Percentiles rank a stretch among this genome's conserved stretches.
phyloP scores from a whole-genome alignment of 2,329 filamentous ascomycete genomes.

The Fusarium anguioides region DNA sequence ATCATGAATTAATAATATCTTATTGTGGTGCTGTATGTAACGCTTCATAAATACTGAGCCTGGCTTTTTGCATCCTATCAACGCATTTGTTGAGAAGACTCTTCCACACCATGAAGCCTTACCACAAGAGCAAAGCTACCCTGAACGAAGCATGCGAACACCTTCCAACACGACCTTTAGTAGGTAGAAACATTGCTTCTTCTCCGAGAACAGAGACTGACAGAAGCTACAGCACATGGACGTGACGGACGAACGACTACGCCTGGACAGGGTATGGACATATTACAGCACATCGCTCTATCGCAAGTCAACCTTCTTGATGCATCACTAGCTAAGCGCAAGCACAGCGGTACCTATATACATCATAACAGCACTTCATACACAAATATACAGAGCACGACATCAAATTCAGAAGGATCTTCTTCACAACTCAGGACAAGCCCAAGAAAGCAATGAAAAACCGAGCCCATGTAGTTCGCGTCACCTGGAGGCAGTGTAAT shows the following conservation, averaged over 20 bases:
- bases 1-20: no score
- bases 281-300: no score
- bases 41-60: no score
- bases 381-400: no score
- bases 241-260: background rate
- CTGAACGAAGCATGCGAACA: background rate
- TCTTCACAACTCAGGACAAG: conserved; percentile 50
- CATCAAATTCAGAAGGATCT: conserved; percentile 29
- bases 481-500: conserved; percentile 57
- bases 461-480: conserved; percentile 46
- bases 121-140: background rate
- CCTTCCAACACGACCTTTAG: background rate
- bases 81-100: background rate
- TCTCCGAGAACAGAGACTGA: background rate
- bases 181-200: background rate
- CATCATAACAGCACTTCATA: background rate
- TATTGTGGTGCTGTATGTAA: no score
- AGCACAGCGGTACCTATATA: no score
- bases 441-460: conserved; percentile 52
- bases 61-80: background rate
- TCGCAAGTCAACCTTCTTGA: no score
- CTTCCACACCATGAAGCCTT: background rate
- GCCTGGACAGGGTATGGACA: no score
- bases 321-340: background rate
- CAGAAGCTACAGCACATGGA: background rate